Evolutionary conservation across 805 yeast genomes (phyloP).

Genomic region (Kodamaea laetipori): DNA sequence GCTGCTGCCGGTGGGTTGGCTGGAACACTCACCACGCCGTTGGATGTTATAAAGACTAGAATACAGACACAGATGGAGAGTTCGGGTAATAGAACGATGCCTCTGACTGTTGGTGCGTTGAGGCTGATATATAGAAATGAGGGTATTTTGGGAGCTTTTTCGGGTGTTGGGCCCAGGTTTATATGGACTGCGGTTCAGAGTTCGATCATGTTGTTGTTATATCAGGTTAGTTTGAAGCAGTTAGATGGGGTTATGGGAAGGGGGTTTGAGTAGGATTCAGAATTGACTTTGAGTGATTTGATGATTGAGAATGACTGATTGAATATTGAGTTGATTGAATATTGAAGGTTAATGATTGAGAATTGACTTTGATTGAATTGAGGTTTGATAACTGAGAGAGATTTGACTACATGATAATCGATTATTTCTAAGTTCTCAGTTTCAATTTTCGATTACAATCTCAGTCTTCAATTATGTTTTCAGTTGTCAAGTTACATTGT

Average conservation of each 20-base stretch:
- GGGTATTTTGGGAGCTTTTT: constrained; percentile 78
- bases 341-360: too few relatives aligned
- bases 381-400: too few relatives aligned
- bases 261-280: neutral
- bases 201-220: constrained; percentile 86
- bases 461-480: too few relatives aligned
- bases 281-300: neutral
- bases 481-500: too few relatives aligned
- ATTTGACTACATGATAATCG: too few relatives aligned
- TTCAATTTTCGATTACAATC: too few relatives aligned
- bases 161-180: constrained; percentile 95
- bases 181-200: constrained; percentile 97
- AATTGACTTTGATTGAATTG: too few relatives aligned
- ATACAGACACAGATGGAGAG: constrained; percentile 71
- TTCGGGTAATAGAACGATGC: constrained; percentile 11
- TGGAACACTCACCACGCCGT: constrained; percentile 84
- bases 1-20: constrained; percentile 96
- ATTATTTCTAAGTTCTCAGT: too few relatives aligned
- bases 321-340: neutral
- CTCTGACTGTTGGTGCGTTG: constrained; percentile 36
- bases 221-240: constrained; percentile 71
- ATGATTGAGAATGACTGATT: constrained; percentile 2
- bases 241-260: constrained; percentile 36
- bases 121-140: constrained; percentile 60
- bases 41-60: constrained; percentile 90